These are phyloP conservation scores for Backusella australiensis DNA, from an alignment of 192 early-diverging fungal species.

Conservation along the genomic window DNA sequence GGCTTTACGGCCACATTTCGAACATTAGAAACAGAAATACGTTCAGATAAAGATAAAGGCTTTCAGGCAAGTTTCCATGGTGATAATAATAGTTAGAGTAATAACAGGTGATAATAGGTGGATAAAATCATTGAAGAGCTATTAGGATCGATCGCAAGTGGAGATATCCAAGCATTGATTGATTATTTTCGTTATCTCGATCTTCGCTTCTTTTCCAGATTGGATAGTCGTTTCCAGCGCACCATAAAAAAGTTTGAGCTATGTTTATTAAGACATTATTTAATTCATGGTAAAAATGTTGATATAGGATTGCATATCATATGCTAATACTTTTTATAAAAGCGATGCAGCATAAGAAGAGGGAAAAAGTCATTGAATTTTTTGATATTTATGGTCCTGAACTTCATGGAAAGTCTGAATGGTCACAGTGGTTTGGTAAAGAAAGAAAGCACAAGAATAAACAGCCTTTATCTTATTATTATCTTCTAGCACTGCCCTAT, in stretches of 20 bases:
- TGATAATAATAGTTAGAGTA: not conserved
- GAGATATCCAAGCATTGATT: slow-evolving; percentile 50
- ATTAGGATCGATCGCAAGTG: slow-evolving; percentile 40
- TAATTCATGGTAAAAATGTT: slow-evolving; percentile 50
- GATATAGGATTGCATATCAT: not conserved
- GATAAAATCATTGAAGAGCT: slow-evolving; percentile 66
- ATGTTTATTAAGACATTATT: slow-evolving; percentile 56
- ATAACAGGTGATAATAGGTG: slow-evolving; percentile 31
- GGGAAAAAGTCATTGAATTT: slow-evolving; percentile 57
- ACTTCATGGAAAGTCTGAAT: slow-evolving; percentile 53
- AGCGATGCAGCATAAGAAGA: slow-evolving; percentile 58
- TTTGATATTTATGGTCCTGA: slow-evolving; percentile 58
- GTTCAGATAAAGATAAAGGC: slow-evolving; percentile 56
- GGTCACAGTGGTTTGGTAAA: slow-evolving; percentile 66
- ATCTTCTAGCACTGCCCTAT: slow-evolving; percentile 51
- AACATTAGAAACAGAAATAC: slow-evolving; percentile 53
- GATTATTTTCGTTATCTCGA: slow-evolving; percentile 64
- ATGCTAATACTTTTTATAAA: not conserved
- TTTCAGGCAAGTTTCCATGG: slow-evolving; percentile 43
- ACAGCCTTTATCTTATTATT: not conserved
- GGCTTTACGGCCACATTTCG: slow-evolving; percentile 60
- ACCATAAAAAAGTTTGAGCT: slow-evolving; percentile 61
- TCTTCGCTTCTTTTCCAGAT: slow-evolving; percentile 59
- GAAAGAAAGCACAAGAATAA: not conserved
- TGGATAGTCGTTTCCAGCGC: slow-evolving; percentile 54